A percentile compares a stretch with the other conserved stretches of the same genome.
Evolutionary conservation across 179 eudicot genomes (phyloP).

Genomic region (Silene vulgaris): DNA sequence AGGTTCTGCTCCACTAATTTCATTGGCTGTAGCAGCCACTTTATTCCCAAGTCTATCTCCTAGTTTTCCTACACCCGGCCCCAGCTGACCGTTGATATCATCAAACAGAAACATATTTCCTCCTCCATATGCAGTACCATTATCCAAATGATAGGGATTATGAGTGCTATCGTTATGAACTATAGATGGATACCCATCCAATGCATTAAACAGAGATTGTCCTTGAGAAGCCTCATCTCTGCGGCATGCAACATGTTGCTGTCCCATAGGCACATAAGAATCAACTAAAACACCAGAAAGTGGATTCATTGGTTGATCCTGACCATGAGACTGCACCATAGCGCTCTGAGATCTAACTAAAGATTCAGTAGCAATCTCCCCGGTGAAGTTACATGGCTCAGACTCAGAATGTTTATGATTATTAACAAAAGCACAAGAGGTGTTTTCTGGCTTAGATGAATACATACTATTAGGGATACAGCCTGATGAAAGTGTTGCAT

Average conservation of each 20-base stretch:
- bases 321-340: conserved; percentile 27
- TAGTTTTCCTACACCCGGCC: conserved; percentile 26
- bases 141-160: conserved; percentile 21
- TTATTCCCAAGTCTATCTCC: conserved; percentile 25
- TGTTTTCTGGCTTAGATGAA: conserved; percentile 20
- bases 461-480: conserved; percentile 18
- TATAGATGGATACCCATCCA: conserved; percentile 23
- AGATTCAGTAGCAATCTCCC: conserved; percentile 17
- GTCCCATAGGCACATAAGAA: conserved; percentile 22
- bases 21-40: conserved; percentile 17
- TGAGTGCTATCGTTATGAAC: conserved; percentile 21
- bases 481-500: conserved; percentile 18
- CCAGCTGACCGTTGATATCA: conserved; percentile 28
- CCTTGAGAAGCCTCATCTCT: conserved; percentile 29
- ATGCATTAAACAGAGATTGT: conserved; percentile 23
- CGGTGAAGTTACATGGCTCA: conserved; percentile 22
- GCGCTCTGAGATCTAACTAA: conserved; percentile 25
- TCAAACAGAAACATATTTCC: conserved; percentile 41
- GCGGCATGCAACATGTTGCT: conserved; percentile 30
- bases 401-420: conserved; percentile 21
- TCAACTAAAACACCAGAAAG: conserved; percentile 36
- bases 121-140: conserved; percentile 29
- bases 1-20: conserved; percentile 26
- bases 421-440: conserved; percentile 21
- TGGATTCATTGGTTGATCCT: conserved; percentile 35